Evolutionary conservation across 1,284 basidiomycete species (phyloP), one percentile per base, ranked within the genome.

Genomic region (Ceratobasidium sp.): DNA sequence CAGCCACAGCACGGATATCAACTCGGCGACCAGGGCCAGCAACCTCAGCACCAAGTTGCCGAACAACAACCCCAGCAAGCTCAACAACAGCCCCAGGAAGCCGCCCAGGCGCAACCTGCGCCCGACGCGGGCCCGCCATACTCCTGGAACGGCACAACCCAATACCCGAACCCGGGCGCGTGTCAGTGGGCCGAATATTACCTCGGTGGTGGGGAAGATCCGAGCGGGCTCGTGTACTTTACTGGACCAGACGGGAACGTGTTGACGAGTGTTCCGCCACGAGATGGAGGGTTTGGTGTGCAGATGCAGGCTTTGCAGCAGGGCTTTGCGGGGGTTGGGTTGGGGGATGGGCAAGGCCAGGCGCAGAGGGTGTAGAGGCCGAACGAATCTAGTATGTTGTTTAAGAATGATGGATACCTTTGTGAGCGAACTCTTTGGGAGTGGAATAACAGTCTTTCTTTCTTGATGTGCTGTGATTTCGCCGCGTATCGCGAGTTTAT

Each of bases 161-260:
- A 86, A 19, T 93, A 93, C 78, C 80, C 87, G 4, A 91, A 93
- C 79, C 85, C 88, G 46, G 92, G 92, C 77, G 91, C 89, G 8
- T 90, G 92, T 78, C 90, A 90, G 0, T 93, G 92, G 92, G 92
- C 91, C 3, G 86, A 88, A 77, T 94, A 77, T 68, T 77, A 77
- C 49, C 76, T 76, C 27, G 62, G 66, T 19, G 76, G 76, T 9
- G 76, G 76, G 6, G 56, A 62, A 46, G 76, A 77, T 61, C 74
- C 73, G 66, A 51, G 73, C 31, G 76, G 76, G 8, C 51, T 74
- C 16, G 76, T 76, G 8, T 77, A 77, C 63, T 77, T 77, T 43
- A 77, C 72, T 13, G 53, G 51, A 8, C 65, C 65, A 43, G 65
- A 69, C 46, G 65, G 65, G 34, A 54, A 69, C 13, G 51, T 29